Evolutionary conservation across 345 rosid genomes (phyloP).

Genomic region (Jatropha curcas): DNA sequence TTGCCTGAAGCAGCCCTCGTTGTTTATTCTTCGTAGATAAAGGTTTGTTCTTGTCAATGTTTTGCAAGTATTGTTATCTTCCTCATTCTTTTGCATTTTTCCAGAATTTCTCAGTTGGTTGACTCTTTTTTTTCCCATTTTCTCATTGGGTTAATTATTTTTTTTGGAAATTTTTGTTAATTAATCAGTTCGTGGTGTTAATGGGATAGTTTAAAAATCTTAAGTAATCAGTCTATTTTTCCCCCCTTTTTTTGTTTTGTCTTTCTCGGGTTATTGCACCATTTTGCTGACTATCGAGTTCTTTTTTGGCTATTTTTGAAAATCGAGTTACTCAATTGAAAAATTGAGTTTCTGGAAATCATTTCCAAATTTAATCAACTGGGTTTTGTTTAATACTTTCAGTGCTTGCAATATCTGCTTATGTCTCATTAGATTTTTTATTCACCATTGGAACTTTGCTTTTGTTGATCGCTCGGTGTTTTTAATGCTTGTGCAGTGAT

Average conservation of each 20-base stretch:
- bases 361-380: not conserved
- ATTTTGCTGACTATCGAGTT: not conserved
- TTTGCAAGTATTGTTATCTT: not conserved
- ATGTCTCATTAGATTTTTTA: not conserved
- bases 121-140: not conserved
- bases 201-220: not conserved
- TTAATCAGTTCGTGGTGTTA: not conserved
- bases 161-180: not conserved
- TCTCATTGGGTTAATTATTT: not conserved
- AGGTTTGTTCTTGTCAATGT: not conserved
- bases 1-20: not conserved
- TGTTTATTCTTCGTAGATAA: not conserved
- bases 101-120: not conserved
- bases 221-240: no score
- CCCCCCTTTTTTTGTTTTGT: no score
- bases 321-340: not conserved
- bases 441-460: not conserved
- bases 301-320: not conserved
- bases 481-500: constrained; percentile 18
- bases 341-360: not conserved
- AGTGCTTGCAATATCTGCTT: not conserved
- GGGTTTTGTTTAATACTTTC: constrained; percentile 8
- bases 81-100: not conserved
- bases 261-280: not conserved
- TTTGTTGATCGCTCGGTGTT: not conserved